These are phyloP conservation scores for Backusella macrospora DNA, from an alignment of 192 early-diverging fungal genomes.

Conservation along the genomic window DNA sequence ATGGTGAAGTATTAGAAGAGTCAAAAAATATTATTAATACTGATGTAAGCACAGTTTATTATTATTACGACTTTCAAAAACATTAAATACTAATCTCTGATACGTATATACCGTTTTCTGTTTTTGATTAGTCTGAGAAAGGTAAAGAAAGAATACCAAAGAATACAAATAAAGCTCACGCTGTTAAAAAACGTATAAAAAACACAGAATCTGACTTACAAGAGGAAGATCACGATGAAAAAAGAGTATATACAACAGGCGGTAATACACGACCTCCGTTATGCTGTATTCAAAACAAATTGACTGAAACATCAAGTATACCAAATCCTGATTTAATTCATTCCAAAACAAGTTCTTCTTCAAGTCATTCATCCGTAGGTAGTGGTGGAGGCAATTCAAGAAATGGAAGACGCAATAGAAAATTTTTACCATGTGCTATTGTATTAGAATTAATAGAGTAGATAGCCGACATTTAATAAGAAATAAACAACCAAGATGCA, in stretches of 20 bases:
- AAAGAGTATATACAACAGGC: neutral
- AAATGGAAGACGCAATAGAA: neutral
- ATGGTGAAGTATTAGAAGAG: neutral
- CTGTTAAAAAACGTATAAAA: neutral
- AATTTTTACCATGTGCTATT: neutral
- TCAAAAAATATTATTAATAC: neutral
- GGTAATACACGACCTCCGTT: neutral
- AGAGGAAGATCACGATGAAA: neutral
- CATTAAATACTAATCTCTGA: neutral
- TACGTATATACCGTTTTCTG: neutral
- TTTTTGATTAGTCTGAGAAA: neutral
- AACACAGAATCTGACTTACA: neutral
- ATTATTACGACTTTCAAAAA: neutral
- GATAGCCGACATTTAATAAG: neutral
- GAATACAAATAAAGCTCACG: neutral
- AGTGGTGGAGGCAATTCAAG: neutral
- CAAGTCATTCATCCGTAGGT: constrained; percentile 11
- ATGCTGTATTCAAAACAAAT: neutral
- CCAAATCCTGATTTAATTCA: neutral
- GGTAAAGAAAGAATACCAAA: neutral
- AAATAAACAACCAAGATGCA: too few relatives aligned
- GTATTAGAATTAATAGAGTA: constrained; percentile 1
- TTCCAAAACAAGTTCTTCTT: neutral
- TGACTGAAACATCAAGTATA: neutral
- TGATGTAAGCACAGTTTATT: neutral